Percentiles rank a stretch among this genome's conserved stretches.
Conservation (phyloP, 805 yeast species). For the Metschnikowia corniflorae region DNA sequence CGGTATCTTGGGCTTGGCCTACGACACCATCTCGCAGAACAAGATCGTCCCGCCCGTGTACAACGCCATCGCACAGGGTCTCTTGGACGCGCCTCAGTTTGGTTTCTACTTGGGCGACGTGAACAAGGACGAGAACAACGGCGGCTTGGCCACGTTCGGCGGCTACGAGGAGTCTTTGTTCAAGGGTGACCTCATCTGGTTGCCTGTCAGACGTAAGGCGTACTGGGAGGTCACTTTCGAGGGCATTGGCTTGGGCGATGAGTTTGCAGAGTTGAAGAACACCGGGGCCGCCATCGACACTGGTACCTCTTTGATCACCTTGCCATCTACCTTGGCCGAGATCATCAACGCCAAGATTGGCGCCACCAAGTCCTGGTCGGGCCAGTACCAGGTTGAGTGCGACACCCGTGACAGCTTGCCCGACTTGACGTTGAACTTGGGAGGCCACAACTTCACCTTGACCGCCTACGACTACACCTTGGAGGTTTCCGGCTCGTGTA, state of each 20-base stretch:
- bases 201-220: constrained; percentile 98
- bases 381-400: constrained; percentile 94
- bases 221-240: constrained; percentile 98
- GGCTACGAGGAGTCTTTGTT: constrained; percentile 79
- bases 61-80: constrained; percentile 78
- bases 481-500: constrained; percentile 93
- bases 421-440: constrained; percentile 85
- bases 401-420: constrained; percentile 79
- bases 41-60: constrained; percentile 90
- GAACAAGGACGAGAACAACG: constrained; percentile 59
- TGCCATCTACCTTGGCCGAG: constrained; percentile 95
- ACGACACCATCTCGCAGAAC: constrained; percentile 86
- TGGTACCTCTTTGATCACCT: constrained; percentile 93
- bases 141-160: constrained; percentile 94
- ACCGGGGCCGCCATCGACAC: constrained; percentile 98
- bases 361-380: constrained; percentile 95
- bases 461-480: constrained; percentile 87
- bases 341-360: constrained; percentile 93
- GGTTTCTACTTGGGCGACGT: constrained; percentile 88
- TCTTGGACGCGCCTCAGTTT: constrained; percentile 80
- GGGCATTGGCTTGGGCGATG: constrained; percentile 88
- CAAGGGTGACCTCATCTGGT: constrained; percentile 85
- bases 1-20: constrained; percentile 94
- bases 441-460: constrained; percentile 89
- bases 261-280: constrained; percentile 73